Conservation (phyloP, 1,139 yeast species). For the Zygoascus meyerae region DNA sequence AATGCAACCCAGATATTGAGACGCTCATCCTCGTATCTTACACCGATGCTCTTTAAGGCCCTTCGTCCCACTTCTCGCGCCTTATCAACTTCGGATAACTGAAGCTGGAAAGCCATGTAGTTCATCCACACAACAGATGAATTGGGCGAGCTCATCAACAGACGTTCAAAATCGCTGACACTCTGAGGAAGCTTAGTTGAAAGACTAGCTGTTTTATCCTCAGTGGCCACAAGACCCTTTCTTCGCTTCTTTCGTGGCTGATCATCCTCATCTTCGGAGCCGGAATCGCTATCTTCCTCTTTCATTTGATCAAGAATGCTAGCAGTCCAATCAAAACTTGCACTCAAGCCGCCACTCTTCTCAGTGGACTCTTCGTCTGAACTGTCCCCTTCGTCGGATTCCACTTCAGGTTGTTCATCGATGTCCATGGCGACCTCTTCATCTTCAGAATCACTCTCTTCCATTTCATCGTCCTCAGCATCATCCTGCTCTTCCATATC, state of each 20-base stretch:
- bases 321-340: slow-evolving; percentile 95
- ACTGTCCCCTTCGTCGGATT: slow-evolving; percentile 29
- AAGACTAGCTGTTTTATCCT: slow-evolving; percentile 81
- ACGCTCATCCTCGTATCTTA: slow-evolving; percentile 90
- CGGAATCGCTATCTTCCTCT: slow-evolving; percentile 39
- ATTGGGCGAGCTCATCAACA: slow-evolving; percentile 86
- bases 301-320: slow-evolving; percentile 76
- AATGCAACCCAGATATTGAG: slow-evolving; percentile 94
- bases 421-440: slow-evolving; percentile 33
- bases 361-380: slow-evolving; percentile 31
- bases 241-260: slow-evolving; percentile 38
- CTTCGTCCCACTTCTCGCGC: slow-evolving; percentile 92
- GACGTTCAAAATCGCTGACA: slow-evolving; percentile 82
- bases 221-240: slow-evolving; percentile 43
- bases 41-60: slow-evolving; percentile 83
- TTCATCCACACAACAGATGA: slow-evolving; percentile 96
- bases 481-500: slow-evolving; percentile 33
- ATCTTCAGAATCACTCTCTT: slow-evolving; percentile 29
- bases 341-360: slow-evolving; percentile 51
- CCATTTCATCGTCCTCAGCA: slow-evolving; percentile 28
- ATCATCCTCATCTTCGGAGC: slow-evolving; percentile 31
- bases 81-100: slow-evolving; percentile 85
- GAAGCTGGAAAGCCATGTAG: slow-evolving; percentile 96
- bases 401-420: slow-evolving; percentile 17
- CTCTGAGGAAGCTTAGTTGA: slow-evolving; percentile 87